Conservation (phyloP, 2,329 filamentous ascomycete species). For the Biscogniauxia mediterranea region DNA sequence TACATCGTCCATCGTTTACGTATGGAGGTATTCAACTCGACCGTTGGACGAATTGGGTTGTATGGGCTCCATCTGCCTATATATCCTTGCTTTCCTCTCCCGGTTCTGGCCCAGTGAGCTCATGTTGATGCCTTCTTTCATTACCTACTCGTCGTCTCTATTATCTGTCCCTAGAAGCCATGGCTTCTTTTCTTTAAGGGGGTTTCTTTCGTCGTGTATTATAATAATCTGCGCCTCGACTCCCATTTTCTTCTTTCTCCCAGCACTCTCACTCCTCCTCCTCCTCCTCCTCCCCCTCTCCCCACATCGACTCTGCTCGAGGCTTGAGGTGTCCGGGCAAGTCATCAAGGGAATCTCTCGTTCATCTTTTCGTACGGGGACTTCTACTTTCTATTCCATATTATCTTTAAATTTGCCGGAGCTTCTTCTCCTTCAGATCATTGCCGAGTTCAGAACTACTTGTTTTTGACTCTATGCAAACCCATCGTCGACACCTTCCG, state of each 20-base stretch:
- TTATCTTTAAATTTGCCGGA: slow-evolving; percentile 16
- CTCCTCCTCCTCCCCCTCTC: slow-evolving; percentile 8
- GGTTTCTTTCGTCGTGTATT: slow-evolving; percentile 30
- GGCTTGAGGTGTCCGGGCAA: slow-evolving; percentile 6
- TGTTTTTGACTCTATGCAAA: not conserved
- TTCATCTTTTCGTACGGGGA: slow-evolving; percentile 17
- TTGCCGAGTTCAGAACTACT: not conserved
- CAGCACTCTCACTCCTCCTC: slow-evolving; percentile 5
- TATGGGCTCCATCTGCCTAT: slow-evolving; percentile 37
- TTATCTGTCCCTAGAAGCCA: slow-evolving; percentile 33
- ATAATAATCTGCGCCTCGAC: slow-evolving; percentile 21
- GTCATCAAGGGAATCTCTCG: slow-evolving; percentile 21
- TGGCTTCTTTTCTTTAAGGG: slow-evolving; percentile 42
- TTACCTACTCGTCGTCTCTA: slow-evolving; percentile 15
- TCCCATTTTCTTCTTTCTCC: not conserved
- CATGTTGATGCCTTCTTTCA: slow-evolving; percentile 24
- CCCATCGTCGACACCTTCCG: not conserved
- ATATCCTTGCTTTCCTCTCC: slow-evolving; percentile 47
- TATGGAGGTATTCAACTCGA: slow-evolving; percentile 24
- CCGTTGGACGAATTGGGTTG: slow-evolving; percentile 27
- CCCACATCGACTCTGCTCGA: slow-evolving; percentile 9
- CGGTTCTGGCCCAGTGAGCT: slow-evolving; percentile 31
- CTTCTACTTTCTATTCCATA: slow-evolving; percentile 18
- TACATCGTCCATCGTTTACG: slow-evolving; percentile 23
- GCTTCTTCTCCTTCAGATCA: slow-evolving; percentile 7